phyloP scores from a whole-genome alignment of 2,329 filamentous ascomycete genomes.

The Fusarium decemcellulare region DNA sequence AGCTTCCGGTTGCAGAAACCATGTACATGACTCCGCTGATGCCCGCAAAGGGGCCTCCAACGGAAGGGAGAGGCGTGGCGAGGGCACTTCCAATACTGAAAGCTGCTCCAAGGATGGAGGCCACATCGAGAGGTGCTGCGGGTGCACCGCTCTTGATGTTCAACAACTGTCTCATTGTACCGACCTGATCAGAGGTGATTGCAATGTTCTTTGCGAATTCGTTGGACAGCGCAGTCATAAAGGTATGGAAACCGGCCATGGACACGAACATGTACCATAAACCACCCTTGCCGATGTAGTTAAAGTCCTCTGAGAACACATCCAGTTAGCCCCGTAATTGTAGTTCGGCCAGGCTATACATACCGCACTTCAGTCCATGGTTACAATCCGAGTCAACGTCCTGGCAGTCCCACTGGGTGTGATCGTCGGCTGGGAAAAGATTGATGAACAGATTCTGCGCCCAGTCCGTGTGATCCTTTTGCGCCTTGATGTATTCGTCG shows the following conservation, averaged over 20 bases:
- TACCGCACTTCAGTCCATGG: neutral
- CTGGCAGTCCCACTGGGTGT: neutral
- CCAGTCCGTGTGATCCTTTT: slow-evolving; percentile 2
- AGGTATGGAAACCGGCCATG: neutral
- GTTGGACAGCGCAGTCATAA: neutral
- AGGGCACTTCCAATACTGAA: slow-evolving; percentile 12
- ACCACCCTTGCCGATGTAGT: neutral
- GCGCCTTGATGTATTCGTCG: slow-evolving; percentile 3
- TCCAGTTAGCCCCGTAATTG: too few species aligned
- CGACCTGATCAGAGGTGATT: neutral
- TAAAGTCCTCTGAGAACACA: slow-evolving; percentile 1
- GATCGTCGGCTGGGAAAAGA: neutral
- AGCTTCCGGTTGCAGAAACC: neutral
- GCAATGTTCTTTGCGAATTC: neutral
- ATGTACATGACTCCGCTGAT: slow-evolving; percentile 3
- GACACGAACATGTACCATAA: slow-evolving; percentile 17
- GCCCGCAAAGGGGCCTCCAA: neutral
- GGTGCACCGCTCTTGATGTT: neutral
- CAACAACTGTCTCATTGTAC: neutral
- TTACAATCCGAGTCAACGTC: neutral
- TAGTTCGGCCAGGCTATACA: neutral
- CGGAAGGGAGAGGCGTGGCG: neutral
- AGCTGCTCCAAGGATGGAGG: slow-evolving; percentile 1
- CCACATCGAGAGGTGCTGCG: neutral
- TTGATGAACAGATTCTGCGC: slow-evolving; percentile 2